Evolutionary conservation across 805 yeast species (phyloP).

Genomic region (Cyberlindnera mississippiensis): DNA sequence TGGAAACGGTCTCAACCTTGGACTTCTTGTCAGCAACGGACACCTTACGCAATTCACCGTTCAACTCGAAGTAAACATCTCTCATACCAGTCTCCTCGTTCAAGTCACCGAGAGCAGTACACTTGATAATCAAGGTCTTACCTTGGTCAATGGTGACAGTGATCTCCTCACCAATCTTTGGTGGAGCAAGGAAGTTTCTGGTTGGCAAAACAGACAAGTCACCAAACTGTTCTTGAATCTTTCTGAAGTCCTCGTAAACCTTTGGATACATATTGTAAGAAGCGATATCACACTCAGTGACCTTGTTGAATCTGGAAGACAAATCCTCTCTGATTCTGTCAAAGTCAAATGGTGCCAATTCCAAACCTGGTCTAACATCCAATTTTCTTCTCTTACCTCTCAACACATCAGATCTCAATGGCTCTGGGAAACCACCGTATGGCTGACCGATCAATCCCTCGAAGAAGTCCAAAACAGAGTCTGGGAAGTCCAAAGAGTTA

Average conservation of each 20-base stretch:
- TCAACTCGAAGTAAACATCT: constrained; percentile 96
- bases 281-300: constrained; percentile 87
- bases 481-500: constrained; percentile 93
- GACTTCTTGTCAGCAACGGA: constrained; percentile 85
- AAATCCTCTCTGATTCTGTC: constrained; percentile 69
- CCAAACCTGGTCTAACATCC: constrained; percentile 87
- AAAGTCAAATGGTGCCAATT: constrained; percentile 80
- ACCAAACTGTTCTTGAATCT: constrained; percentile 73
- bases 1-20: constrained; percentile 76
- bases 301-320: constrained; percentile 68
- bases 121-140: constrained; percentile 85
- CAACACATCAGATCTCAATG: constrained; percentile 86
- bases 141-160: constrained; percentile 90
- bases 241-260: constrained; percentile 86
- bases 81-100: constrained; percentile 81
- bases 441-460: constrained; percentile 99
- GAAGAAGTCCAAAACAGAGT: constrained; percentile 95
- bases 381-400: constrained; percentile 91
- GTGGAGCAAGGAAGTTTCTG: constrained; percentile 81
- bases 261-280: constrained; percentile 97
- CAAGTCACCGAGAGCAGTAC: constrained; percentile 90
- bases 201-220: constrained; percentile 95
- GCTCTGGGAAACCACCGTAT: constrained; percentile 99
- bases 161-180: constrained; percentile 84
- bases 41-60: constrained; percentile 97